Conservation (phyloP, 331 rosid genomes). For the Spiraea crenata region DNA sequence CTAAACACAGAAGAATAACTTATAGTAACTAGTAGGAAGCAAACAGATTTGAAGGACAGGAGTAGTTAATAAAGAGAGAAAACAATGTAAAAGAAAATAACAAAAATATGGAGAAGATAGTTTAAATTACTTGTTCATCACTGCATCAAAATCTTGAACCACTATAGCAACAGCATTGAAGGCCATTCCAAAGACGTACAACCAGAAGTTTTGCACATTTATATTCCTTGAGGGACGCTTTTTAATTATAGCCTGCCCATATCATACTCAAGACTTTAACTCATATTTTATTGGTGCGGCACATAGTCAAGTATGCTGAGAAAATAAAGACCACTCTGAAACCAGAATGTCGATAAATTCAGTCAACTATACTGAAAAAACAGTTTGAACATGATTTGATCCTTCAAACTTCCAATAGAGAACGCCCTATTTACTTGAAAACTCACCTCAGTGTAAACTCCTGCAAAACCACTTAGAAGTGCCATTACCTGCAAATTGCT, state of each 20-base stretch:
- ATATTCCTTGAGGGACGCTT: conserved; percentile 90
- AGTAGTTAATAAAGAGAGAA: conserved; percentile 9
- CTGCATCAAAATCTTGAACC: conserved; percentile 93
- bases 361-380: conserved; percentile 11
- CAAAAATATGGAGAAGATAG: conserved; percentile 24
- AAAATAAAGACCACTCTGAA: conserved; percentile 20
- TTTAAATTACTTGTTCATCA: conserved; percentile 64
- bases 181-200: conserved; percentile 85
- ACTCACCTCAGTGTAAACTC: conserved; percentile 87
- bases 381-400: conserved; percentile 17
- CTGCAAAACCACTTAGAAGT: conserved; percentile 90
- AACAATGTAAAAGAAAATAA: neutral
- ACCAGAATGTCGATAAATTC: conserved; percentile 12
- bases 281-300: neutral
- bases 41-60: conserved; percentile 6
- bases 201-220: conserved; percentile 96
- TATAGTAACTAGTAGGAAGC: neutral
- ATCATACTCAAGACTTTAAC: conserved; percentile 12
- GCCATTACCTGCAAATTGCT: conserved; percentile 74
- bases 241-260: conserved; percentile 88
- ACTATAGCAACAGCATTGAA: conserved; percentile 87
- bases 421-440: conserved; percentile 19
- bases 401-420: conserved; percentile 9
- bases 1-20: conserved; percentile 40
- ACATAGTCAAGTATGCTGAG: neutral